Percentiles rank a stretch among this genome's conserved stretches.
phyloP scores from a whole-genome alignment of 345 rosid species.

The Durio zibethinus region DNA sequence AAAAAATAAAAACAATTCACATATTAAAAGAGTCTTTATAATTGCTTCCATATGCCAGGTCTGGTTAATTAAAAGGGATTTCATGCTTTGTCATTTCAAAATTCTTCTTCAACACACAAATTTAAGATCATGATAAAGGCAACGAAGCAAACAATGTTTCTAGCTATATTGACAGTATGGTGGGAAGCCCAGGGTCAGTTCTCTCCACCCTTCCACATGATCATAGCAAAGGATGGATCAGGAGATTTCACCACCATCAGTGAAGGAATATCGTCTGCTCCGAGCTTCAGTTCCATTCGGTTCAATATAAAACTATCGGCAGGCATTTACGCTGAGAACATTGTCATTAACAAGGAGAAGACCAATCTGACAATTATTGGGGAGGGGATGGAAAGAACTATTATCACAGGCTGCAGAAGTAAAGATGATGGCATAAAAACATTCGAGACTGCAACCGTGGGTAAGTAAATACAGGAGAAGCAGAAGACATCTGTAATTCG shows the following conservation, averaged over 20 bases:
- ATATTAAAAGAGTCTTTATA: background rate
- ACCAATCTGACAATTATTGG: conserved; percentile 38
- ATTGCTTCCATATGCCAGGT: background rate
- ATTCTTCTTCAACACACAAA: background rate
- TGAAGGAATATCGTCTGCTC: background rate
- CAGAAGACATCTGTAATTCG: background rate
- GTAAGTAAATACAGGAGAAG: conserved; percentile 13
- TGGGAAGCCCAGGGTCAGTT: background rate
- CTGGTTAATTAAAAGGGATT: background rate
- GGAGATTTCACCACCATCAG: conserved; percentile 12
- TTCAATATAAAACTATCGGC: conserved; percentile 22
- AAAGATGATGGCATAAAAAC: conserved; percentile 32
- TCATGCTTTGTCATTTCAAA: background rate
- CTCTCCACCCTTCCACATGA: background rate
- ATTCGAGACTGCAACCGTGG: conserved; percentile 32
- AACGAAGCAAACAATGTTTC: background rate
- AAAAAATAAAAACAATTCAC: background rate
- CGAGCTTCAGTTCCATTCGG: background rate
- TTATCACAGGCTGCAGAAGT: conserved; percentile 41
- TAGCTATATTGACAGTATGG: background rate
- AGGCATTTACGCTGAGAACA: conserved; percentile 37
- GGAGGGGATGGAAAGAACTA: conserved; percentile 33
- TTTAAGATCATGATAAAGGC: background rate
- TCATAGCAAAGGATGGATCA: conserved; percentile 7
- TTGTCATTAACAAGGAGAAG: conserved; percentile 30